These are phyloP conservation scores for Fusarium sp. DNA, from an alignment of 2,329 filamentous ascomycete species.

Conservation along the genomic window DNA sequence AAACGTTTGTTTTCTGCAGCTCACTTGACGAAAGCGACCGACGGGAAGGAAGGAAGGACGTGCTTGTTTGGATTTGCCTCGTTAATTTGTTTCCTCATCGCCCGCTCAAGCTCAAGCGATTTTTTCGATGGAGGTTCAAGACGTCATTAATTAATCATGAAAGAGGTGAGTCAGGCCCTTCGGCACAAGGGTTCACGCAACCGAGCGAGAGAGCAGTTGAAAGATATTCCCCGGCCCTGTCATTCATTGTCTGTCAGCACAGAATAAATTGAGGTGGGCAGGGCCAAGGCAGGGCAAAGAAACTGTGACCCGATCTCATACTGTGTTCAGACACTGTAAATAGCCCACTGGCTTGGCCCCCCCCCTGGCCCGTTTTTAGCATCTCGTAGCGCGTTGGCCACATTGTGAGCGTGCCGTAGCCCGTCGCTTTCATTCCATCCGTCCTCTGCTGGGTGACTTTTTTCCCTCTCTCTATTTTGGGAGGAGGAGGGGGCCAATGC, in stretches of 20 bases:
- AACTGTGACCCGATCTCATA: slow-evolving; percentile 30
- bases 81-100: slow-evolving; percentile 23
- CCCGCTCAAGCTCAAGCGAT: slow-evolving; percentile 8
- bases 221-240: slow-evolving; percentile 25
- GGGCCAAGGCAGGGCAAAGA: background rate
- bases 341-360: slow-evolving; percentile 16
- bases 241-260: background rate
- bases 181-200: slow-evolving; percentile 27
- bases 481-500: background rate
- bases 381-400: slow-evolving; percentile 34
- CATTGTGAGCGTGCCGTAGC: slow-evolving; percentile 30
- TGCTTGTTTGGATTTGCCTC: background rate
- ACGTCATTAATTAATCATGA: slow-evolving; percentile 34
- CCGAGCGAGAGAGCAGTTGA: slow-evolving; percentile 23
- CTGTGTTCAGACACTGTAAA: slow-evolving; percentile 39
- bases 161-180: slow-evolving; percentile 25
- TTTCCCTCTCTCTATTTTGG: slow-evolving; percentile 5
- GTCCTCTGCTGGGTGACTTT: slow-evolving; percentile 19
- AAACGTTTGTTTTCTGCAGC: slow-evolving; percentile 6
- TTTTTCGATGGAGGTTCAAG: slow-evolving; percentile 23
- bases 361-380: slow-evolving; percentile 32
- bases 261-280: background rate
- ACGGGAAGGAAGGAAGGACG: background rate
- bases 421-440: slow-evolving; percentile 33
- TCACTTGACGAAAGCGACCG: background rate